These are phyloP conservation scores for Nemania abortiva DNA, from an alignment of 2,329 filamentous ascomycete genomes.

Conservation along the genomic window DNA sequence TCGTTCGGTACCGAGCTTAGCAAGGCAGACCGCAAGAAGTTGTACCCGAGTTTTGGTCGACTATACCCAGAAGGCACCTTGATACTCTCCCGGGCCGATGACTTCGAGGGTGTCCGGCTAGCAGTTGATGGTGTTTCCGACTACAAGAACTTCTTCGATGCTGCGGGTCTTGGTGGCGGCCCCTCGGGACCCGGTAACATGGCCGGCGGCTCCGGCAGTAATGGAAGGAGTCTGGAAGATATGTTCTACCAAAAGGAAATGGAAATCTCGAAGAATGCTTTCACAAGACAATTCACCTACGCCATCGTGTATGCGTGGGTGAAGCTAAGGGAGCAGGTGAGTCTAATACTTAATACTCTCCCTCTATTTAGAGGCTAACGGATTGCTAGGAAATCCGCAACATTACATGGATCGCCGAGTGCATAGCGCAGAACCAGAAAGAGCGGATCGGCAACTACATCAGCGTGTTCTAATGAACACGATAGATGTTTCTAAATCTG, in stretches of 20 bases:
- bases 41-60: conserved; percentile 92
- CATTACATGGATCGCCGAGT: conserved; percentile 99
- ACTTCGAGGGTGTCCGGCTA: conserved; percentile 91
- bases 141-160: conserved; percentile 97
- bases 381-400: conserved; percentile 91
- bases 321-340: conserved; percentile 94
- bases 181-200: conserved; percentile 83
- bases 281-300: conserved; percentile 95
- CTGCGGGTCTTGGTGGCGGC: conserved; percentile 81
- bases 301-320: conserved; percentile 98
- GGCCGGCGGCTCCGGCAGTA: conserved; percentile 80
- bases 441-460: conserved; percentile 99
- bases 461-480: conserved; percentile 82
- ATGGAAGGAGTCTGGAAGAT: conserved; percentile 93
- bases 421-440: conserved; percentile 99
- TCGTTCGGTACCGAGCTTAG: conserved; percentile 96
- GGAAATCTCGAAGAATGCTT: conserved; percentile 95
- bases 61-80: conserved; percentile 94
- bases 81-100: conserved; percentile 95
- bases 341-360: conserved; percentile 48
- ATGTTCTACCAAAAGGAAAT: conserved; percentile 99
- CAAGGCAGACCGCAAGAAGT: conserved; percentile 93
- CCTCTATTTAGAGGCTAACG: conserved; percentile 27
- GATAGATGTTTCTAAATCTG: conserved; percentile 20
- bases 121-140: conserved; percentile 93